Percentiles rank a stretch among this genome's conserved stretches.
These are phyloP conservation scores for Linum usitatissimum DNA, from an alignment of 345 rosid genomes.

Conservation along the genomic window DNA sequence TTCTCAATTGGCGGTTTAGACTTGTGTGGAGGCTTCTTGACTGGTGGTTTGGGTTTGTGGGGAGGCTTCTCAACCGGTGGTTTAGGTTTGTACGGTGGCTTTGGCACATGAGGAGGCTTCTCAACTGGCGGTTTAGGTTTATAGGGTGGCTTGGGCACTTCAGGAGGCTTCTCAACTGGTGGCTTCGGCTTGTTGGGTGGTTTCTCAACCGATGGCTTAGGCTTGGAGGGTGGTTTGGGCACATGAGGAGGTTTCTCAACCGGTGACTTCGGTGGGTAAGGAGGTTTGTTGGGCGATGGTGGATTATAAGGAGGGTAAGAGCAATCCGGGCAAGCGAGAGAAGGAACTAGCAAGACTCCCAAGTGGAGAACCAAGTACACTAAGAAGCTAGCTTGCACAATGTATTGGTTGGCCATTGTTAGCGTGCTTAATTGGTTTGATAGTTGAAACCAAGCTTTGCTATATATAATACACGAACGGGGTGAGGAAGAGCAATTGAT, in stretches of 20 bases:
- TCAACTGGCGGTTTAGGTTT: neutral
- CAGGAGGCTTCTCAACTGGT: slow-evolving; percentile 7
- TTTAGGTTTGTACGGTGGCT: neutral
- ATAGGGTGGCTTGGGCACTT: neutral
- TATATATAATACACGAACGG: neutral
- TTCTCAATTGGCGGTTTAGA: slow-evolving; percentile 26
- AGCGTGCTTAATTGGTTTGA: neutral
- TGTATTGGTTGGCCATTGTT: slow-evolving; percentile 13
- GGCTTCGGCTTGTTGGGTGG: slow-evolving; percentile 18
- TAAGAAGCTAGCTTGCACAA: slow-evolving; percentile 3
- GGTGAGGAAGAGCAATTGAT: neutral
- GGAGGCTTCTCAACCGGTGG: slow-evolving; percentile 13
- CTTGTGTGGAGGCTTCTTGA: slow-evolving; percentile 12
- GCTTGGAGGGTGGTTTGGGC: slow-evolving; percentile 2
- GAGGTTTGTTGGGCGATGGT: slow-evolving; percentile 7
- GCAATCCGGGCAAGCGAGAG: slow-evolving; percentile 39
- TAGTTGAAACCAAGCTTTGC: neutral
- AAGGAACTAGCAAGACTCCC: slow-evolving; percentile 16
- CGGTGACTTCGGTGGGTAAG: slow-evolving; percentile 11
- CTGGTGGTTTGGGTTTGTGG: slow-evolving; percentile 19
- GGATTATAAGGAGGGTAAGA: slow-evolving; percentile 18
- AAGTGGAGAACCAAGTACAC: slow-evolving; percentile 21
- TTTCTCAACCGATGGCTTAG: neutral
- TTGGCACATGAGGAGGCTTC: neutral
- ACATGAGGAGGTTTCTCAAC: slow-evolving; percentile 3